Evolutionary conservation across 768 basidiomycete species (phyloP).

Genomic region (Suillus clintonianus): DNA sequence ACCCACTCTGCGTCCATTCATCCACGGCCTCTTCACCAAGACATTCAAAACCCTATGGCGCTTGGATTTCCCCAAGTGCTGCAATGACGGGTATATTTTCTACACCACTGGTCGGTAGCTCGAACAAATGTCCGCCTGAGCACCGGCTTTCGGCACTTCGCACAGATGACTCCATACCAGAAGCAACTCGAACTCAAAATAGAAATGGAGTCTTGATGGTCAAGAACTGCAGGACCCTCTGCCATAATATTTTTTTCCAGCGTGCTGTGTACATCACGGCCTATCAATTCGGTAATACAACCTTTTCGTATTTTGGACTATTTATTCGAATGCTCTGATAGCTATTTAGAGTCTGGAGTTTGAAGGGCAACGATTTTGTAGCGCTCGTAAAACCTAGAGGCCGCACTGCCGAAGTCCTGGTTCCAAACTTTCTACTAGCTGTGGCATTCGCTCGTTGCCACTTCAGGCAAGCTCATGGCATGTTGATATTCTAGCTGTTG

Average conservation of each 20-base stretch:
- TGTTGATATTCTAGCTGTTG: neutral
- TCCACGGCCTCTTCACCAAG: neutral
- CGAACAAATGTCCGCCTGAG: conserved; percentile 17
- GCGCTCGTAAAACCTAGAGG: neutral
- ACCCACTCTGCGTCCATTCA: neutral
- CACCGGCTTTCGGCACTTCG: conserved; percentile 8
- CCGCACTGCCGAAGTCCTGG: neutral
- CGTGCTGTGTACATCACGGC: neutral
- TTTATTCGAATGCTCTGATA: neutral
- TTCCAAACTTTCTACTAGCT: neutral
- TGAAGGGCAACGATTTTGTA: neutral
- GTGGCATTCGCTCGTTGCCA: neutral
- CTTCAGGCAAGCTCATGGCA: neutral
- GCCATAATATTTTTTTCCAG: conserved; percentile 1
- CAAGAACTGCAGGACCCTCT: conserved; percentile 6
- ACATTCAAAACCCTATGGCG: neutral
- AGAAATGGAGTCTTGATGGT: conserved; percentile 5
- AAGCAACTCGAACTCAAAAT: conserved; percentile 9
- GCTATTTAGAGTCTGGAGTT: neutral
- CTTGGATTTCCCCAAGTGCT: neutral
- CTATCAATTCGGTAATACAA: neutral
- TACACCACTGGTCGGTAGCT: conserved; percentile 77
- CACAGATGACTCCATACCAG: conserved; percentile 7
- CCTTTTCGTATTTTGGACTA: neutral
- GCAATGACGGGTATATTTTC: conserved; percentile 57